phyloP scores from a whole-genome alignment of 2,329 filamentous ascomycete genomes.

The Ascochyta koolunga region DNA sequence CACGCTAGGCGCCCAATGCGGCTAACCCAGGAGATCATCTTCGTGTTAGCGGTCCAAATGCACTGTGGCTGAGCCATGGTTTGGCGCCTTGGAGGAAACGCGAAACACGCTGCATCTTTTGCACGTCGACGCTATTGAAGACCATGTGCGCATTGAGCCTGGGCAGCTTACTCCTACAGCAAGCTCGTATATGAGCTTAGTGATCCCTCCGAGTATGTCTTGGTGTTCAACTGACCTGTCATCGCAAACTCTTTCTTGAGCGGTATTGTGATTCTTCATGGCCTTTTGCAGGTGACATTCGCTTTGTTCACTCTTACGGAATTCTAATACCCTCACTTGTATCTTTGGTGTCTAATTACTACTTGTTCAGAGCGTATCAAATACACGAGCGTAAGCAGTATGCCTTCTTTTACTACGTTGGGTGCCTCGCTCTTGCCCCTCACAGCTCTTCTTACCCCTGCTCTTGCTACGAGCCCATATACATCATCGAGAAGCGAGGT shows the following conservation, averaged over 20 bases:
- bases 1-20: conserved; percentile 1
- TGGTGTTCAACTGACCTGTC: not conserved
- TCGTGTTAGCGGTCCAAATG: conserved; percentile 18
- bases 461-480: conserved; percentile 33
- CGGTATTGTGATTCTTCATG: conserved; percentile 6
- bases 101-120: conserved; percentile 17
- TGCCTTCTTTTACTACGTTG: conserved; percentile 26
- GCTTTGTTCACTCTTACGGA: conserved; percentile 8
- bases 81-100: not conserved
- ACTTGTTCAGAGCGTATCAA: not conserved
- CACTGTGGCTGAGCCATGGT: conserved; percentile 24
- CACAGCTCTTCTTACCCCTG: conserved; percentile 29
- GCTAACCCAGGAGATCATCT: conserved; percentile 16
- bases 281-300: conserved; percentile 17
- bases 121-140: conserved; percentile 12
- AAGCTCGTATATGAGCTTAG: conserved; percentile 27
- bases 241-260: conserved; percentile 9
- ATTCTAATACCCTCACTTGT: conserved; percentile 6
- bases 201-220: conserved; percentile 8
- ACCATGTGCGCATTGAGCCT: conserved; percentile 7
- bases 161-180: conserved; percentile 14
- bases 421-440: conserved; percentile 35
- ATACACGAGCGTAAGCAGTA: conserved; percentile 2
- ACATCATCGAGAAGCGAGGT: conserved; percentile 35
- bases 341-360: conserved; percentile 12